A percentile compares a stretch with the other conserved stretches of the same genome.
Conservation (phyloP, 768 basidiomycete species). For the Lactifluus subvellereus region DNA sequence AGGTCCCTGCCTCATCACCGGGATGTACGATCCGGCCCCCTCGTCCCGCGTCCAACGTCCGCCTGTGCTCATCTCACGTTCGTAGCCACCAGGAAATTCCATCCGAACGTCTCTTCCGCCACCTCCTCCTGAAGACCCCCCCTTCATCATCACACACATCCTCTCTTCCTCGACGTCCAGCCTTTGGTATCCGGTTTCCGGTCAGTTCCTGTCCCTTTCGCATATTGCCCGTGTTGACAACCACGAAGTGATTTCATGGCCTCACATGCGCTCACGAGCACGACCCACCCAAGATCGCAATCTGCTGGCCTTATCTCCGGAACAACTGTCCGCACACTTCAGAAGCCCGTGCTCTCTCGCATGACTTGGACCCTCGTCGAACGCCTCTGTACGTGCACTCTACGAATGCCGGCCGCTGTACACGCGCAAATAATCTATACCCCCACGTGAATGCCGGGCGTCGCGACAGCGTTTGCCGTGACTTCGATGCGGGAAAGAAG, state of each 20-base stretch:
- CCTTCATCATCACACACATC: too few relatives aligned
- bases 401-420: slow-evolving; percentile 86
- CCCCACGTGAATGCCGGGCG: slow-evolving; percentile 87
- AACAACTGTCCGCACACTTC: slow-evolving; percentile 72
- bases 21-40: too few relatives aligned
- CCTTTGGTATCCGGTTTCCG: too few relatives aligned
- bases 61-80: too few relatives aligned
- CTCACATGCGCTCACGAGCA: slow-evolving; percentile 92
- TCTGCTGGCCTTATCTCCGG: slow-evolving; percentile 90
- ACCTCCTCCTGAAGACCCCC: too few relatives aligned
- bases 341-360: slow-evolving; percentile 83
- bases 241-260: slow-evolving; percentile 43
- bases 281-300: slow-evolving; percentile 89
- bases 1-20: too few relatives aligned
- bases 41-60: too few relatives aligned
- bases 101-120: too few relatives aligned
- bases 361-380: slow-evolving; percentile 89
- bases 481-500: slow-evolving; percentile 63
- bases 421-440: slow-evolving; percentile 77
- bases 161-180: too few relatives aligned
- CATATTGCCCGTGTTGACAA: too few relatives aligned
- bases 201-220: too few relatives aligned
- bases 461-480: slow-evolving; percentile 81
- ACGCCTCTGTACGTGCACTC: slow-evolving; percentile 95
- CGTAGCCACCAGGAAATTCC: too few relatives aligned